A percentile compares a stretch with the other conserved stretches of the same genome.
phyloP scores from a whole-genome alignment of 1,139 yeast species.

The Wickerhamomyces sp. region DNA sequence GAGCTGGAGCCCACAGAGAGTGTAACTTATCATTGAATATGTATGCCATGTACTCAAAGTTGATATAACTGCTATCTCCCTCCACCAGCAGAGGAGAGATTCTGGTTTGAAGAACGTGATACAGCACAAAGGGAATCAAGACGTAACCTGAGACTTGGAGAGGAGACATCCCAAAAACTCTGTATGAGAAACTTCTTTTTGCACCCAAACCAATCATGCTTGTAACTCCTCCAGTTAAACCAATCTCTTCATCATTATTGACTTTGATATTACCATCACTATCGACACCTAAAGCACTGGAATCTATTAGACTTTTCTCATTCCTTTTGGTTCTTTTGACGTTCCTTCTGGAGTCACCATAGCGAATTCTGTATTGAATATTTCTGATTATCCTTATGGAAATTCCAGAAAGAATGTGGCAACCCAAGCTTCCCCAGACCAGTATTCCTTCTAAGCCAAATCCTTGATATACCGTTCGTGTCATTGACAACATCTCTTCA shows the following conservation, averaged over 20 bases:
- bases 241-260: conserved; percentile 43
- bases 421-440: conserved; percentile 41
- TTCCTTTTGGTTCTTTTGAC: conserved; percentile 5
- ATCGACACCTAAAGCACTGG: conserved; percentile 15
- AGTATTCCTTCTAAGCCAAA: conserved; percentile 44
- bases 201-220: conserved; percentile 48
- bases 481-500: conserved; percentile 55
- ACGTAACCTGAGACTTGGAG: conserved; percentile 57
- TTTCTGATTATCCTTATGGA: conserved; percentile 37
- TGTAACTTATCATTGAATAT: conserved; percentile 27
- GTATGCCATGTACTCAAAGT: conserved; percentile 48
- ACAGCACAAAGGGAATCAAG: conserved; percentile 39
- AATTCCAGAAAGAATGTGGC: conserved; percentile 55
- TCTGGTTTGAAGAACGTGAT: conserved; percentile 48
- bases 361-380: conserved; percentile 26
- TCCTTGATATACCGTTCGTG: conserved; percentile 57
- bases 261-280: conserved; percentile 20
- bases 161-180: conserved; percentile 38
- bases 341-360: conserved; percentile 15
- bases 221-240: conserved; percentile 54
- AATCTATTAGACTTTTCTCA: conserved; percentile 17
- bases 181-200: conserved; percentile 40
- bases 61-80: conserved; percentile 61
- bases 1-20: conserved; percentile 14
- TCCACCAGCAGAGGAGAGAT: conserved; percentile 46